These are phyloP conservation scores for Aspergillus sp. DNA, from an alignment of 2,329 filamentous ascomycete genomes.

Conservation along the genomic window DNA sequence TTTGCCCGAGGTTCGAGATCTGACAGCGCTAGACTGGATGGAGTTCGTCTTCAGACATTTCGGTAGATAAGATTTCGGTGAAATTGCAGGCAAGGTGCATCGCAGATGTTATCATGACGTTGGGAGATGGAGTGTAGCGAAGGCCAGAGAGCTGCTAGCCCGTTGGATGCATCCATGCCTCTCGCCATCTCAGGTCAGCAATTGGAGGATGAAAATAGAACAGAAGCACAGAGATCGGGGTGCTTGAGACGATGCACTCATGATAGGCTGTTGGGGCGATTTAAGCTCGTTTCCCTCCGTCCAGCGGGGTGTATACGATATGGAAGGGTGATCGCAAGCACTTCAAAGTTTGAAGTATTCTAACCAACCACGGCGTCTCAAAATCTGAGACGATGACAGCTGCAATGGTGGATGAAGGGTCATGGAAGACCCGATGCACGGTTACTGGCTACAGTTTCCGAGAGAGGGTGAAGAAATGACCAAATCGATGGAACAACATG, in stretches of 20 bases:
- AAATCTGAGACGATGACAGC: too few relatives aligned
- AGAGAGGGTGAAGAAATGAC: too few relatives aligned
- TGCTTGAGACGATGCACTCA: too few relatives aligned
- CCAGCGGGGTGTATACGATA: not conserved
- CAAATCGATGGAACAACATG: too few relatives aligned
- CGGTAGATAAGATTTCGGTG: not conserved
- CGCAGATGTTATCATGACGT: not conserved
- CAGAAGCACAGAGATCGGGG: not conserved
- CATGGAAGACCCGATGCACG: not conserved
- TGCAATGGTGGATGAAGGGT: not conserved
- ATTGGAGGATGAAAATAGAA: conserved; percentile 5
- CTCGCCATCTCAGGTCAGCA: not conserved
- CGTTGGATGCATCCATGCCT: too few relatives aligned
- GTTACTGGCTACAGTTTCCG: too few relatives aligned
- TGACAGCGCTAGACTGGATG: not conserved
- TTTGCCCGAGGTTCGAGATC: not conserved
- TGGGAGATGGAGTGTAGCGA: not conserved
- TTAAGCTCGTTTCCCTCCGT: not conserved
- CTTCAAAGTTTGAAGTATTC: too few relatives aligned
- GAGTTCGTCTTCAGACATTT: not conserved
- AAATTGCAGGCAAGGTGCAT: not conserved
- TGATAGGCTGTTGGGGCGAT: not conserved
- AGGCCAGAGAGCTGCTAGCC: not conserved
- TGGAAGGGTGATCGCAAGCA: too few relatives aligned
- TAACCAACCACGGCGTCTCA: too few relatives aligned